Evolutionary conservation across 106 monocot genomes (phyloP), one percentile per base, ranked within the genome.

Genomic region (Dioscorea zingiberensis): DNA sequence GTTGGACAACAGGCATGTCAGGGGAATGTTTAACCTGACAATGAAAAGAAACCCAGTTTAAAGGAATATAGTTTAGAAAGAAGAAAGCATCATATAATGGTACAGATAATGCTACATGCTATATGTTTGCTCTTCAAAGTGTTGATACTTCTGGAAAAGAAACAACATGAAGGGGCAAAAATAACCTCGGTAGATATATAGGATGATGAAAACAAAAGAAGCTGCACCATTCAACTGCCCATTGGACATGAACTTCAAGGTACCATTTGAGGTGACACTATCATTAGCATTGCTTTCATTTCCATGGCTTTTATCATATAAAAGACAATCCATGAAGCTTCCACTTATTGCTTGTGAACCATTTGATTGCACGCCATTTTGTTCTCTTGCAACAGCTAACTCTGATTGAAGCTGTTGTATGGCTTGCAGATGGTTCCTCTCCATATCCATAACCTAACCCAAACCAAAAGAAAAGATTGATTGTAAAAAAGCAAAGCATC

Each of bases 371-470:
- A 44, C 38, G 44, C 69, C 80, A 73, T 60, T 83, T 7, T 55
- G 77, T 61, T 83, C 79, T 38, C 78, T 88, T 27, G 73, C 74
- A 58, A 81, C 83, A 71, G 83, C 77, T 61, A 98, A 69, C 58
- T 98, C 97, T 64, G 75, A 60, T 48, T 93, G 97, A 68, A 92
- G 91, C 53, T 86, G 97, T 45, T 86, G 97, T 77, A 98, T 98
- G 13, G 79, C 60, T 86, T 89, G 92, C 71, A 92, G 46, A 84
- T 83, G 83, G 79, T 86, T 79, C 27, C 74, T 66, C 68, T 98
- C 92, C 88, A 92, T 86, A 19, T 92, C 92, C 19, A 70, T 78
- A 81, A 73, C 92, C 97, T 98, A 67, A 60, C 54, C 71, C 65
- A 21, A 63, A 65, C 22, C 55, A 17, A 58, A 38, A 63, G 24